Evolutionary conservation across 2,329 filamentous ascomycete genomes (phyloP).

Genomic region (Cadophora malorum): DNA sequence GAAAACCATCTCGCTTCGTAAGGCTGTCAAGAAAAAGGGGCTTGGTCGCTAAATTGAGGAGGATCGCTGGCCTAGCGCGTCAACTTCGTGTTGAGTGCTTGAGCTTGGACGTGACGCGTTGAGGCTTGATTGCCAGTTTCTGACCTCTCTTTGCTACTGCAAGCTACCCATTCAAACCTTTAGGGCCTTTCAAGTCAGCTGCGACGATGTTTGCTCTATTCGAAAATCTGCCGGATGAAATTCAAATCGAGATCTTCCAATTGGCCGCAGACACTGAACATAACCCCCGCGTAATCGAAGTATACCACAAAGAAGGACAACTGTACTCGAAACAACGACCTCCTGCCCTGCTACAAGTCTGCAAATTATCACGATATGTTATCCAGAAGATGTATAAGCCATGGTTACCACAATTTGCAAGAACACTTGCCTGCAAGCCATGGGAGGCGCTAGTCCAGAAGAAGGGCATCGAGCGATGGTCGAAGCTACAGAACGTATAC

Average conservation of each 20-base stretch:
- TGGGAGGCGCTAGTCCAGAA: background rate
- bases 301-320: slow-evolving; percentile 24
- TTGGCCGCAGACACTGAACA: background rate
- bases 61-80: background rate
- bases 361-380: slow-evolving; percentile 28
- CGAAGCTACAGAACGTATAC: background rate
- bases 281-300: slow-evolving; percentile 20
- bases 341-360: slow-evolving; percentile 31
- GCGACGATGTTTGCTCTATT: background rate
- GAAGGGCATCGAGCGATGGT: background rate
- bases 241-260: background rate
- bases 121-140: background rate
- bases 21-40: background rate
- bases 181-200: background rate
- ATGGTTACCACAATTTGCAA: background rate
- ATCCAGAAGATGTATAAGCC: background rate
- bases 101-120: slow-evolving; percentile 1
- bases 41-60: background rate
- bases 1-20: background rate
- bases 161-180: background rate
- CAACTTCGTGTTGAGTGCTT: slow-evolving; percentile 1
- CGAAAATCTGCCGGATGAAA: background rate
- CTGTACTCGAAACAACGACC: slow-evolving; percentile 28
- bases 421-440: background rate
- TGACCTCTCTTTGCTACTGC: background rate